Evolutionary conservation across 2,329 filamentous ascomycete genomes (phyloP).

Genomic region (Sporothrix pallida): DNA sequence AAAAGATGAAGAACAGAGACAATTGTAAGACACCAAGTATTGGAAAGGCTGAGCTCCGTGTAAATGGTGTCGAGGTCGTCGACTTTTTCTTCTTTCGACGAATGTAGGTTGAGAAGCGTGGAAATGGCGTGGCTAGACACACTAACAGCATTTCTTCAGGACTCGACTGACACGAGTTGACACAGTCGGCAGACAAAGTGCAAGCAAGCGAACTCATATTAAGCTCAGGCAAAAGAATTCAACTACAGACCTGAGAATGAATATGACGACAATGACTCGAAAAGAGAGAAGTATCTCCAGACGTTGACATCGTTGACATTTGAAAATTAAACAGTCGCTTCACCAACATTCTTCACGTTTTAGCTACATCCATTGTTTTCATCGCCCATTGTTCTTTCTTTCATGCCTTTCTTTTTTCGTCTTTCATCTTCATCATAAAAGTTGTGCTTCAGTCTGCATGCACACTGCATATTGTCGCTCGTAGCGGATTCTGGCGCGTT

Average conservation of each 20-base stretch:
- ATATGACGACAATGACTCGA: neutral
- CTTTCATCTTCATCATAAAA: too few species aligned
- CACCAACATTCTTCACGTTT: too few species aligned
- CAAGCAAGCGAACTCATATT: neutral
- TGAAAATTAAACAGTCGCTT: neutral
- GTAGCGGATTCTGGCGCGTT: neutral
- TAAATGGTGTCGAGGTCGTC: too few species aligned
- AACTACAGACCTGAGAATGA: neutral
- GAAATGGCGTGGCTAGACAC: too few species aligned
- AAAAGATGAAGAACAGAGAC: neutral
- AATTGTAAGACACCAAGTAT: conserved; percentile 1
- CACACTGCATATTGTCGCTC: neutral
- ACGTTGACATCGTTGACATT: neutral
- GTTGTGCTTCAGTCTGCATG: neutral
- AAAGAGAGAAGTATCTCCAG: neutral
- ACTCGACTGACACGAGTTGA: neutral
- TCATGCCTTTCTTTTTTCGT: too few species aligned
- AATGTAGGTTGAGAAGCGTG: too few species aligned
- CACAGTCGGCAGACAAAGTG: neutral
- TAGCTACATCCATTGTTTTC: neutral
- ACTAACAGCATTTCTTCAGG: neutral
- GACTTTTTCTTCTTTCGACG: too few species aligned
- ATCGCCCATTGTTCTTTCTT: neutral
- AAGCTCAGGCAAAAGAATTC: neutral
- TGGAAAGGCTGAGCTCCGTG: neutral